Base-by-base conservation (phyloP, 2,329 filamentous ascomycete species). In the Daldinia sp. region DNA sequence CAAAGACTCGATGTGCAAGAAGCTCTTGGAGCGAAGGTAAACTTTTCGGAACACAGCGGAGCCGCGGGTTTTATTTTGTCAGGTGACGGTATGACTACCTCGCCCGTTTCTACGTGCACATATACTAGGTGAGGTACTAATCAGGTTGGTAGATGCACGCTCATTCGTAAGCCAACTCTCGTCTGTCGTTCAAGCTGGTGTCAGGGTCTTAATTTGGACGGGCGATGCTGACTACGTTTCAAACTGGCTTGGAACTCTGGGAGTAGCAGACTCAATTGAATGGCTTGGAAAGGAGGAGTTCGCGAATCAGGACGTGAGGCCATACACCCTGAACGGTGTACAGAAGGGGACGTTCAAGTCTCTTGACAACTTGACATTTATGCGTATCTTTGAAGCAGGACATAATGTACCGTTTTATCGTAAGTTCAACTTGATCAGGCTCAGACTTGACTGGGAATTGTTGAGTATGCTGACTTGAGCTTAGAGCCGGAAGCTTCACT, bases 141-240 rank as follows among this genome's bases (percentile, higher is more conserved):
- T n/a, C 39, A 30, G 1, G 20, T 26, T 20, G 26, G 10, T 35
- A 60, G 66, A 54, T 63, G 13, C 53, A 51, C 66, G 67, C 18
- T 73, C 66, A 2, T 15, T 18, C 56, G 81, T 80, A 80, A 56
- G 74, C 81, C 15, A 81, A 83, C 15, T 84, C 83, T 26, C 81
- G 0, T 74, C 78, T 1, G 81, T 88, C 2, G 81, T 87, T 18
- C 77, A 83, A 68, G 81, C 81, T 6, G 84, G 83, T 1, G 81
- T 88, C 35, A 80, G 79, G 23, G 82, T 85, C 0, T 72, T 88
- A 2, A 77, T 88, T 48, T 88, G 85, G 85, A 85, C 86, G 0
- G 86, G 86, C 37, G 87, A 88, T 61, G 82, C 86, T 2, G 87
- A 89, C 71, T 88, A 82, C 78, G 86, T 88, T 60, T 88, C 86